Evolutionary conservation across 2,329 filamentous ascomycete genomes (phyloP).

Genomic region (Colletotrichum sublineola): DNA sequence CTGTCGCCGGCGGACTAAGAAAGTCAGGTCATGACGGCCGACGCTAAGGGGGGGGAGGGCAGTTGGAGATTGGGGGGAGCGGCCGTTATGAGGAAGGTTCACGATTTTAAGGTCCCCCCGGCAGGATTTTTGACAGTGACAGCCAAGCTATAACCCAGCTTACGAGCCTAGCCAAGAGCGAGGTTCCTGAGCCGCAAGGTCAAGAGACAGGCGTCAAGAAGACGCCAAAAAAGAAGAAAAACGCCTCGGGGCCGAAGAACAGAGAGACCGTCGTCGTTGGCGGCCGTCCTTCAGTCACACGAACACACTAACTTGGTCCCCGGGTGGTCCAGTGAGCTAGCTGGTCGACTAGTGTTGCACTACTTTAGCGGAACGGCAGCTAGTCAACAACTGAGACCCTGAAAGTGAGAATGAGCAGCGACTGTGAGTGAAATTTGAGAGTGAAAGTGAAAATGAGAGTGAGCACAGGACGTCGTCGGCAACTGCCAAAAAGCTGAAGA

Average conservation of each 20-base stretch:
- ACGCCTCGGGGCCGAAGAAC: not conserved
- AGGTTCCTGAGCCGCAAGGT: conserved; percentile 22
- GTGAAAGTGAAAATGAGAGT: conserved; percentile 4
- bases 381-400: not conserved
- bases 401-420: not conserved
- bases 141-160: conserved; percentile 28
- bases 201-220: conserved; percentile 8
- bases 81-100: not conserved
- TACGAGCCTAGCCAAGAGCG: conserved; percentile 20
- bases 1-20: not conserved
- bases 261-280: not conserved
- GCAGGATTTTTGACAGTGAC: conserved; percentile 32
- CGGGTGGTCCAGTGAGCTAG: not conserved
- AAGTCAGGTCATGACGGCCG: conserved; percentile 2
- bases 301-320: not conserved
- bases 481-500: not conserved
- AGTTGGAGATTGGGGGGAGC: too few species aligned
- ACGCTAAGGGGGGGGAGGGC: not conserved
- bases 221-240: not conserved
- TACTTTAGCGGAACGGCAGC: conserved; percentile 5
- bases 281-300: not conserved
- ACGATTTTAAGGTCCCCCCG: conserved; percentile 9
- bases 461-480: not conserved
- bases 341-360: not conserved
- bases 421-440: not conserved